Conservation (phyloP, 139 green algal genomes). For the Chlamydomonas sphaeroides region DNA sequence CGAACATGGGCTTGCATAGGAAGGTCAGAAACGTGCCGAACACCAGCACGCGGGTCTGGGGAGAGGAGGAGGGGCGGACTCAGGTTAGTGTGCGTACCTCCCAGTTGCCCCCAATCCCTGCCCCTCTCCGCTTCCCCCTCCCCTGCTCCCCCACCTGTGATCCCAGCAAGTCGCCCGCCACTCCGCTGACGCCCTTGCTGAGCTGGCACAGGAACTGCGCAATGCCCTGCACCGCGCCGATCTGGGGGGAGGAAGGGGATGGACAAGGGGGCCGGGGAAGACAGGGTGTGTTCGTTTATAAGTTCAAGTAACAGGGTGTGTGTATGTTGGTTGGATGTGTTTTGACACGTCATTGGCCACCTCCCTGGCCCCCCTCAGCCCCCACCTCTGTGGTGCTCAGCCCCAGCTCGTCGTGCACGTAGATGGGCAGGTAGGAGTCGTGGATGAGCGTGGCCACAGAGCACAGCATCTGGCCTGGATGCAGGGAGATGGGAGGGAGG, state of each 20-base stretch:
- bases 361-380: background rate
- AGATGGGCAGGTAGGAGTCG: conserved; percentile 90
- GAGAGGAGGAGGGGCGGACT: background rate
- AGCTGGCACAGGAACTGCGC: conserved; percentile 86
- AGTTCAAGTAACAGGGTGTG: too few relatives aligned
- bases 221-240: conserved; percentile 81
- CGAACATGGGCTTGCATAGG: conserved; percentile 90
- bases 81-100: too few relatives aligned
- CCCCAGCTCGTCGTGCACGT: conserved; percentile 82
- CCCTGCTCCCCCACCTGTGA: conserved; percentile 48
- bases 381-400: conserved; percentile 72
- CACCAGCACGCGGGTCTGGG: conserved; percentile 79
- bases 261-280: too few relatives aligned
- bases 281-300: too few relatives aligned
- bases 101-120: background rate
- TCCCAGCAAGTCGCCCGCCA: conserved; percentile 77
- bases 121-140: background rate
- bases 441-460: conserved; percentile 89
- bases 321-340: too few relatives aligned
- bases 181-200: conserved; percentile 76
- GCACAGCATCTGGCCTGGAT: conserved; percentile 77
- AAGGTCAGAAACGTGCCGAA: conserved; percentile 84
- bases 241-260: conserved; percentile 55
- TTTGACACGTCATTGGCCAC: too few relatives aligned
- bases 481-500: background rate